These are phyloP conservation scores for Arxiozyma slooffiae DNA, from an alignment of 1,139 yeast genomes.

Conservation along the genomic window DNA sequence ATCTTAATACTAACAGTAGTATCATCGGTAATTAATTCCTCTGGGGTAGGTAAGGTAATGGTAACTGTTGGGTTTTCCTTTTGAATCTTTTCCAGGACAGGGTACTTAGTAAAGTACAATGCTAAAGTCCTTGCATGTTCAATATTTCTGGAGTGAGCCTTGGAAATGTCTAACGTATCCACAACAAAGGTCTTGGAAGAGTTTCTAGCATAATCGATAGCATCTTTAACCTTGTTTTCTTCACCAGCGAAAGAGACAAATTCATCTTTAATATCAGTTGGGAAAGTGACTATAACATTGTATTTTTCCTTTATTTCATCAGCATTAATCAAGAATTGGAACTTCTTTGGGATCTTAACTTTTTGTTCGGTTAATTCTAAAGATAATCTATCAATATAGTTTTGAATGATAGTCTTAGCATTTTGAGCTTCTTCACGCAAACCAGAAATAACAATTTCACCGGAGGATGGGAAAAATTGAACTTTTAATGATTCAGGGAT, in stretches of 20 bases:
- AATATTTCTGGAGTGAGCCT: conserved; percentile 75
- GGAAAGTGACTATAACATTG: conserved; percentile 57
- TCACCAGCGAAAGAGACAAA: conserved; percentile 61
- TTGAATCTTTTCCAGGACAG: conserved; percentile 35
- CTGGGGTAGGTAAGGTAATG: conserved; percentile 46
- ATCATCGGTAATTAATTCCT: conserved; percentile 23
- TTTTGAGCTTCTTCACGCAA: conserved; percentile 28
- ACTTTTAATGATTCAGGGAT: conserved; percentile 18
- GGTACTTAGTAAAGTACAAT: conserved; percentile 48
- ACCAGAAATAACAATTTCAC: conserved; percentile 29
- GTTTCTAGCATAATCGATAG: conserved; percentile 47
- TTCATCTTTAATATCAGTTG: conserved; percentile 35
- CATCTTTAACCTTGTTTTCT: conserved; percentile 44
- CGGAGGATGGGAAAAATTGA: conserved; percentile 15
- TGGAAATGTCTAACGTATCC: conserved; percentile 69
- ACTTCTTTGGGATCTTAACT: conserved; percentile 39
- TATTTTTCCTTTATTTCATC: conserved; percentile 41
- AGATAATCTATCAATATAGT: conserved; percentile 39
- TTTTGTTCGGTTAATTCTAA: conserved; percentile 38
- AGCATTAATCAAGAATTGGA: conserved; percentile 43
- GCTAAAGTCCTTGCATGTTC: conserved; percentile 69
- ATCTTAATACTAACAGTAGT: conserved; percentile 35
- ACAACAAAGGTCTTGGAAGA: conserved; percentile 48
- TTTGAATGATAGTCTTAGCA: conserved; percentile 34
- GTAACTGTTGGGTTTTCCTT: conserved; percentile 36